Conservation (phyloP, 768 basidiomycete species). For the Tricholoma sp. region DNA sequence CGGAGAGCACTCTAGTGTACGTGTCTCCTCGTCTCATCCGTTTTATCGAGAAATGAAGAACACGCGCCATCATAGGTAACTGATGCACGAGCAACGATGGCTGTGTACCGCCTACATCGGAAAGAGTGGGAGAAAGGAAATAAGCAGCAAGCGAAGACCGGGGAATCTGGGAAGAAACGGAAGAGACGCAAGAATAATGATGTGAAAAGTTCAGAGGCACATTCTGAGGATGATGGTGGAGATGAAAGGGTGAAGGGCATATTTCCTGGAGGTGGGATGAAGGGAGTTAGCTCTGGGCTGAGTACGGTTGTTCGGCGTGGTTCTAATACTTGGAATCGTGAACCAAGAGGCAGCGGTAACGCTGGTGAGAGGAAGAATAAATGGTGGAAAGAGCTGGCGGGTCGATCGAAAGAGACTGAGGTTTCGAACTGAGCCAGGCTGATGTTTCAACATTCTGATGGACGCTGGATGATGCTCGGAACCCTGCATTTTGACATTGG, state of each 20-base stretch:
- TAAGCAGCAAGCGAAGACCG: slow-evolving; percentile 16
- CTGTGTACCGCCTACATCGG: slow-evolving; percentile 78
- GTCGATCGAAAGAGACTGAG: no score
- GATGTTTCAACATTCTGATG: no score
- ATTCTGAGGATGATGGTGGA: slow-evolving; percentile 7
- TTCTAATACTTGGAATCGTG: no score
- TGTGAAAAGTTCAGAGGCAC: slow-evolving; percentile 13
- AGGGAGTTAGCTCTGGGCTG: slow-evolving; percentile 61
- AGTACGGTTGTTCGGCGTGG: slow-evolving; percentile 9
- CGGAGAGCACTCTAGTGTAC: slow-evolving; percentile 88
- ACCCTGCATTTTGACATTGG: no score
- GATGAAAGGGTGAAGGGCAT: slow-evolving; percentile 2
- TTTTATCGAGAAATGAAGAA: not conserved
- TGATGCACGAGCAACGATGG: slow-evolving; percentile 95
- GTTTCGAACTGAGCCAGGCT: no score
- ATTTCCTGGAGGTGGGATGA: slow-evolving; percentile 51
- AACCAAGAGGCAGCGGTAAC: no score
- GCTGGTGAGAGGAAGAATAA: no score
- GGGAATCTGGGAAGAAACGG: slow-evolving; percentile 15
- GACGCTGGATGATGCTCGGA: no score
- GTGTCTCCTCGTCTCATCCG: slow-evolving; percentile 21
- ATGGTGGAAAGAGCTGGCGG: no score
- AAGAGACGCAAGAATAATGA: slow-evolving; percentile 14
- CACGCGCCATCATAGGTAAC: slow-evolving; percentile 54
- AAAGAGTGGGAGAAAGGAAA: slow-evolving; percentile 75